Evolutionary conservation across 257 asterid species (phyloP), one percentile per base, ranked within the genome.

Genomic region (Fraxinus cuspidata): DNA sequence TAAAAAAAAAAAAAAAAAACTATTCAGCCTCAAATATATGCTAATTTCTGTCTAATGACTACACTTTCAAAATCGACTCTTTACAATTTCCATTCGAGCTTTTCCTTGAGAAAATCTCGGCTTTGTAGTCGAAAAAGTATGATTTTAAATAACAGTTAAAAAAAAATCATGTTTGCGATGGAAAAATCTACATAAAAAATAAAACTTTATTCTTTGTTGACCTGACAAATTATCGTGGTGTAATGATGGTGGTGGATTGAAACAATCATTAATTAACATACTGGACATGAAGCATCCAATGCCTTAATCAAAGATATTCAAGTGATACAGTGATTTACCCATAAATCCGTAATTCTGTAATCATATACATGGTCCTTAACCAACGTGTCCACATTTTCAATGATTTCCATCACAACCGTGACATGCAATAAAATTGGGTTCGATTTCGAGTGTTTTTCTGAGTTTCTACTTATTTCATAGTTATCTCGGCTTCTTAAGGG

Each of bases 241-340:
- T 42, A 83, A 75, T 79, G 81, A 83, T 79, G 75, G 27, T 29
- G 56, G 78, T 67, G 72, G 83, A 66, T 83, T 79, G 35, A 72
- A 67, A 32, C 64, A 72, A 72, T 72, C 35, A 77, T 77, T 65
- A 81, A 72, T 7, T 28, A 78, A 82, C 74, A 53, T 73, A 28
- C 79, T 38, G 5, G 37, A 29, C 42, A 56, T 75, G 66, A 44
- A 74, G 82, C 70, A 78, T 82, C 82, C 71, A 27, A 77, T 79
- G 82, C 78, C 63, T 29, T 53, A 64, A 60, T 21, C 7, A 56
- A 67, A 37, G 11, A 58, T 31, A 58, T 56, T 56, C 64, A 53
- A 53, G 64, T 58, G 15, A 21, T n/a, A 58, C 29, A n/a, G 66
- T n/a, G 13, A 58, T 21, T 58, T 58, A 21, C 66, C 66, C 66